Evolutionary conservation across 371 early-diverging fungal species (phyloP).

Genomic region (Apophysomyces trapeziformis): DNA sequence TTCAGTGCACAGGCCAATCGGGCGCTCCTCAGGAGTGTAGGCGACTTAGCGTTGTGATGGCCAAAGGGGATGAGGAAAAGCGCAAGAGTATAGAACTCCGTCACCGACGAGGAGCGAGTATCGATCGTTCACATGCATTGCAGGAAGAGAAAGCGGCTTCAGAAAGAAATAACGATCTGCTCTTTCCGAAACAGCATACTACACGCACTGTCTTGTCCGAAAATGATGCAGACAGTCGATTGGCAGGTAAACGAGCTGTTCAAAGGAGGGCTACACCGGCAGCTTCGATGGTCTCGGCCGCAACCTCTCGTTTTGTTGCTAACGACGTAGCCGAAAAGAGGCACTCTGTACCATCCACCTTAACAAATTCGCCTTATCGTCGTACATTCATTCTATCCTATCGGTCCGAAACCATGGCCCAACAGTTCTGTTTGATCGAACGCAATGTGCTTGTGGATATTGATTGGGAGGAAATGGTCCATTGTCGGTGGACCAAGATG

Average conservation of each 20-base stretch:
- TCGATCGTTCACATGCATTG: slow-evolving; percentile 15
- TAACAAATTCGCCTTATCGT: background rate
- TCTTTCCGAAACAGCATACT: background rate
- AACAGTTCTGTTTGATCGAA: slow-evolving; percentile 68
- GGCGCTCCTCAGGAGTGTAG: slow-evolving; percentile 21
- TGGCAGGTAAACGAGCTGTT: too few species aligned
- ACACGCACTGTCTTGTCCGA: slow-evolving; percentile 4
- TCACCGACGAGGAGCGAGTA: slow-evolving; percentile 38
- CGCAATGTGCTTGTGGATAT: slow-evolving; percentile 59
- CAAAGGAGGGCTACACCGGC: background rate
- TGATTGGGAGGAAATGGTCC: slow-evolving; percentile 69
- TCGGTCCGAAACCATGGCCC: slow-evolving; percentile 59
- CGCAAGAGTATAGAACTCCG: slow-evolving; percentile 39
- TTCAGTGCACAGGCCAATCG: slow-evolving; percentile 23
- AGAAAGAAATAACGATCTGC: slow-evolving; percentile 7
- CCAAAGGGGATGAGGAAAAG: slow-evolving; percentile 26
- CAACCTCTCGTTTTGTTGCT: background rate
- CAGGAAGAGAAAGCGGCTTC: background rate
- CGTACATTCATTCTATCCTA: slow-evolving; percentile 51
- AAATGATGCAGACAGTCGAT: background rate
- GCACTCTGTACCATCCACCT: slow-evolving; percentile 1
- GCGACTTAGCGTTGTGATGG: slow-evolving; percentile 29
- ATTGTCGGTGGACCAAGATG: slow-evolving; percentile 63
- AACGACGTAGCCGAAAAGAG: background rate
- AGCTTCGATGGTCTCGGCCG: background rate